Conservation (phyloP, 257 asterid genomes). For the Solanum sparsipilum region DNA sequence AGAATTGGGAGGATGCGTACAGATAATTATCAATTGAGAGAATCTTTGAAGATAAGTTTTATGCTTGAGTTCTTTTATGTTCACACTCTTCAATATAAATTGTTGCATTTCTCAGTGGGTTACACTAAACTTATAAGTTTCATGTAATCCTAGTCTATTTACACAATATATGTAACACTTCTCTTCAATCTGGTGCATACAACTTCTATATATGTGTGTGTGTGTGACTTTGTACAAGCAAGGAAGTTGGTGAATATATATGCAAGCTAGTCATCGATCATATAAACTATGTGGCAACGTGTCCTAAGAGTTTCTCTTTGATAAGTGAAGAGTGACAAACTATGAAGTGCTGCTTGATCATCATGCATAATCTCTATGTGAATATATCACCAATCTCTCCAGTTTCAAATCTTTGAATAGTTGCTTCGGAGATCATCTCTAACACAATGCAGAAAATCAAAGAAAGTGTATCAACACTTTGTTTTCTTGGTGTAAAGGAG, state of each 20-base stretch:
- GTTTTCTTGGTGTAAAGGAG: not conserved
- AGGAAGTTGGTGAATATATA: not conserved
- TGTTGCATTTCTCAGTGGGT: not conserved
- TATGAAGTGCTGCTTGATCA: not conserved
- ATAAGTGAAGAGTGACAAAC: not conserved
- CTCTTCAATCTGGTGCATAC: not conserved
- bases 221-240: not conserved
- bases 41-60: not conserved
- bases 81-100: not conserved
- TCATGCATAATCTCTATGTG: not conserved
- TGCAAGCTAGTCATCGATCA: not conserved
- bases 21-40: not conserved
- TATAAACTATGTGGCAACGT: not conserved
- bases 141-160: not conserved
- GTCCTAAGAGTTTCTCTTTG: not conserved
- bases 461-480: not conserved
- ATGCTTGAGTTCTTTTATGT: not conserved
- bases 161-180: not conserved
- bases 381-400: not conserved
- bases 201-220: not conserved
- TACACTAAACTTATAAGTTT: not conserved
- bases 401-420: not conserved
- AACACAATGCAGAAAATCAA: not conserved
- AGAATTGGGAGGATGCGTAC: not conserved
- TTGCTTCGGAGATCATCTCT: not conserved